These are phyloP conservation scores for Chlorella sorokiniana DNA, from an alignment of 139 green algal species.

Conservation along the genomic window DNA sequence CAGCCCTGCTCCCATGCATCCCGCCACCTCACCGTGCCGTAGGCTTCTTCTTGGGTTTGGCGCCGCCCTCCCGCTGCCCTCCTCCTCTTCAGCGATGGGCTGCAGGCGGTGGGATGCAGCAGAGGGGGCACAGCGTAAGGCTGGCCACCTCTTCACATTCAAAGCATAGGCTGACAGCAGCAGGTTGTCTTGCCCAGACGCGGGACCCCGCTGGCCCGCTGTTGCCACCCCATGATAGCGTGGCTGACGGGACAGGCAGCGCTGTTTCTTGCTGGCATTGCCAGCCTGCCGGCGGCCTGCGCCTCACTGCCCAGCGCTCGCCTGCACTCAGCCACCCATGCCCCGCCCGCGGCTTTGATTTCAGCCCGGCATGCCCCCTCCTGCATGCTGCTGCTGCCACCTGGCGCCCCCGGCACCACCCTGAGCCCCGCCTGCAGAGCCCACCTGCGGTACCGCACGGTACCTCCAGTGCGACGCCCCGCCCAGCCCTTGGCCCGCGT, in stretches of 20 bases:
- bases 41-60: neutral
- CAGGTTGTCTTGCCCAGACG: too few species aligned
- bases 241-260: too few species aligned
- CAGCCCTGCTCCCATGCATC: neutral
- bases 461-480: constrained; percentile 71
- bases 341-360: too few species aligned
- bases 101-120: neutral
- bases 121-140: neutral
- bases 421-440: neutral
- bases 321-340: too few species aligned
- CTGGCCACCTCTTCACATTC: too few species aligned
- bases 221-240: too few species aligned
- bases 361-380: too few species aligned
- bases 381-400: neutral
- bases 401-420: neutral
- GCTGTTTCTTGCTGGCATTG: too few species aligned
- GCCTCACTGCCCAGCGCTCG: too few species aligned
- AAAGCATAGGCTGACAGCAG: too few species aligned
- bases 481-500: constrained; percentile 53
- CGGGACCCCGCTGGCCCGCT: too few species aligned
- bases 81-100: neutral
- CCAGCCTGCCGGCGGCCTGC: too few species aligned
- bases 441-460: constrained; percentile 26
- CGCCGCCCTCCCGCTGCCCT: constrained; percentile 3
- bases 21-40: neutral